Evolutionary conservation across 2,329 filamentous ascomycete species (phyloP).

Genomic region (Zymoseptoria ardabiliae): DNA sequence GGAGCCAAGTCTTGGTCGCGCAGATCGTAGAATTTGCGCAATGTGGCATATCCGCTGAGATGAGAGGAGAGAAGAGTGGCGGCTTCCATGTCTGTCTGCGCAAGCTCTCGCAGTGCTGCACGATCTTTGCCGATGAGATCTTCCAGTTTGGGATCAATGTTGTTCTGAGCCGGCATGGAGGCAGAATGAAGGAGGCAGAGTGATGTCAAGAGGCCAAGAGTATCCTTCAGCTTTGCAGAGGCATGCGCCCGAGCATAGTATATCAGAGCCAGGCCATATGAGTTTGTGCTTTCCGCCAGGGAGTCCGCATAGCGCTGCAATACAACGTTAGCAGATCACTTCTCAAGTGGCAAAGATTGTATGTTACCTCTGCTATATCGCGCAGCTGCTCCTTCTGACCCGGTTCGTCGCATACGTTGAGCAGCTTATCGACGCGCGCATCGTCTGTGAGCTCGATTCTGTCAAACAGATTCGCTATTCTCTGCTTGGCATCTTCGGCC

Average conservation of each 20-base stretch:
- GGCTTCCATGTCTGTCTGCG: conserved; percentile 68
- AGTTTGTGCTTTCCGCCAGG: conserved; percentile 57
- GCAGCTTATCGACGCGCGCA: conserved; percentile 71
- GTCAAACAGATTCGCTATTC: conserved; percentile 66
- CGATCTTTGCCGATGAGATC: conserved; percentile 65
- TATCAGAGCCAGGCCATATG: conserved; percentile 76
- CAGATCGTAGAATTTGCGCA: conserved; percentile 85
- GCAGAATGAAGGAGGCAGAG: conserved; percentile 80
- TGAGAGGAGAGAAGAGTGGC: conserved; percentile 76
- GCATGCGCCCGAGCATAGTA: conserved; percentile 86
- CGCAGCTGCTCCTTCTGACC: conserved; percentile 73
- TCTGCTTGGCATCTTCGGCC: conserved; percentile 60
- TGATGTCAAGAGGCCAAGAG: conserved; percentile 79
- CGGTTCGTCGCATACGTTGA: conserved; percentile 67
- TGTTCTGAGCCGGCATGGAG: conserved; percentile 62
- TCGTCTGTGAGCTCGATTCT: conserved; percentile 65
- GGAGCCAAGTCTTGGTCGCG: conserved; percentile 57
- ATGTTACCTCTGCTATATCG: conserved; percentile 70
- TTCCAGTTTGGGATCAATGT: conserved; percentile 66
- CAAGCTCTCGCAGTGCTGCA: conserved; percentile 62
- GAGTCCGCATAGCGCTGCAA: conserved; percentile 72
- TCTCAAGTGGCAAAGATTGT: background rate
- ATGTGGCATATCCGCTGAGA: conserved; percentile 84
- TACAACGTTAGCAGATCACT: conserved; percentile 14
- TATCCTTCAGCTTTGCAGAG: conserved; percentile 69